Conservation (phyloP, 2,329 filamentous ascomycete species). For the Didymella keratinophila region DNA sequence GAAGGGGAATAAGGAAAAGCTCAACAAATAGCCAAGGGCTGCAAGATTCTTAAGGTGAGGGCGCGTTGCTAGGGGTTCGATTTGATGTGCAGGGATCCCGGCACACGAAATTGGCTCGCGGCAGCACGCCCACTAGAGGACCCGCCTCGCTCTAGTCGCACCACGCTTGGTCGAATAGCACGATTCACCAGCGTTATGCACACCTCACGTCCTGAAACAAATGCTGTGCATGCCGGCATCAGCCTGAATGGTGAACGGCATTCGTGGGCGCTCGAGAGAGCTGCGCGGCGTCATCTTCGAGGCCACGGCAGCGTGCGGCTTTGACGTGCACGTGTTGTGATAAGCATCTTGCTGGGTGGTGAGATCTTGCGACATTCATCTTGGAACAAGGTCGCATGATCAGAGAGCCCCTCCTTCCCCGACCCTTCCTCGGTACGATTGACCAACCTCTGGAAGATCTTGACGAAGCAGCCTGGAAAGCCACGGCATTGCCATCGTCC, state of each 20-base stretch:
- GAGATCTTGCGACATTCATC: constrained; percentile 19
- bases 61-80: constrained; percentile 47
- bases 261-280: constrained; percentile 7
- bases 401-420: constrained; percentile 34
- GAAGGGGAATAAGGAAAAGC: constrained; percentile 42
- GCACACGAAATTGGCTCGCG: constrained; percentile 46
- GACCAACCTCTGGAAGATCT: constrained; percentile 32
- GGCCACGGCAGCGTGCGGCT: constrained; percentile 18
- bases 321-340: constrained; percentile 25
- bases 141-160: constrained; percentile 37
- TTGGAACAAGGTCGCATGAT: constrained; percentile 39
- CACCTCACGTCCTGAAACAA: constrained; percentile 37
- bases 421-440: constrained; percentile 25
- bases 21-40: constrained; percentile 38
- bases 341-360: constrained; percentile 23
- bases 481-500: constrained; percentile 23
- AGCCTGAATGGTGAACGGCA: constrained; percentile 9
- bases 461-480: constrained; percentile 31
- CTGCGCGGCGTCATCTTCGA: constrained; percentile 7
- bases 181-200: constrained; percentile 46
- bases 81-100: constrained; percentile 41
- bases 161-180: constrained; percentile 39
- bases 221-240: constrained; percentile 35
- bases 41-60: constrained; percentile 47
- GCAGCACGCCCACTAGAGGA: constrained; percentile 43